phyloP scores from a whole-genome alignment of 2,329 filamentous ascomycete genomes.

The Hymenoscyphus fructigenus region DNA sequence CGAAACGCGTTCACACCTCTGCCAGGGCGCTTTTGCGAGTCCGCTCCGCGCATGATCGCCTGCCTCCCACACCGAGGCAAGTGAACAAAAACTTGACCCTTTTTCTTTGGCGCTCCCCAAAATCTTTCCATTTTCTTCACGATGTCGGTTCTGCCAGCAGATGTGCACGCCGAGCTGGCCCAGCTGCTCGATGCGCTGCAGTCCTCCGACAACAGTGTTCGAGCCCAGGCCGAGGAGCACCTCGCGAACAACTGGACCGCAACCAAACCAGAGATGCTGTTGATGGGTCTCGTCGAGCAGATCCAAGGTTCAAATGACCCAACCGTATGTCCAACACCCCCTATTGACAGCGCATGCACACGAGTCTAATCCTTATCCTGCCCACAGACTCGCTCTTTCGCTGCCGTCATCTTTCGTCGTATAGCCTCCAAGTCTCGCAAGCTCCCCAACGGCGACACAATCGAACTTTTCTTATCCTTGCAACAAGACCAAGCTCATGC shows the following conservation, averaged over 20 bases:
- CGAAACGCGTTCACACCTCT: slow-evolving; percentile 2
- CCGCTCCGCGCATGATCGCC: slow-evolving; percentile 5
- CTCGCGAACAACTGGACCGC: slow-evolving; percentile 87
- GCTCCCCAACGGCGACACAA: slow-evolving; percentile 65
- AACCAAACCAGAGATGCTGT: slow-evolving; percentile 76
- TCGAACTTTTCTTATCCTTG: slow-evolving; percentile 84
- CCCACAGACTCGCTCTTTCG: slow-evolving; percentile 78
- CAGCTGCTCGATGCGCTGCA: slow-evolving; percentile 87
- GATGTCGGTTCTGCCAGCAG: slow-evolving; percentile 85
- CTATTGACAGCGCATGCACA: not conserved
- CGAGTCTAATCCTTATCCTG: slow-evolving; percentile 2
- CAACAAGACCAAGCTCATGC: slow-evolving; percentile 69
- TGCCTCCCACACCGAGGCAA: slow-evolving; percentile 1
- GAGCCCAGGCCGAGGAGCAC: slow-evolving; percentile 85
- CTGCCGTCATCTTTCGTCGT: slow-evolving; percentile 89
- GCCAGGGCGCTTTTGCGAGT: not conserved
- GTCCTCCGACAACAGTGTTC: slow-evolving; percentile 82
- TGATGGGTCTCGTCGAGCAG: slow-evolving; percentile 95
- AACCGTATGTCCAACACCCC: slow-evolving; percentile 28
- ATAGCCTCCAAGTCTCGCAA: slow-evolving; percentile 90
- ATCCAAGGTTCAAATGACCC: slow-evolving; percentile 66
- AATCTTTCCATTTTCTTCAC: slow-evolving; percentile 12
- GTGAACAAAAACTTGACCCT: not conserved
- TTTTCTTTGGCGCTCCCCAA: not conserved
- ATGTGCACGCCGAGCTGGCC: slow-evolving; percentile 79